These are phyloP conservation scores for Candida quercuum DNA, from an alignment of 805 yeast genomes.

Conservation along the genomic window DNA sequence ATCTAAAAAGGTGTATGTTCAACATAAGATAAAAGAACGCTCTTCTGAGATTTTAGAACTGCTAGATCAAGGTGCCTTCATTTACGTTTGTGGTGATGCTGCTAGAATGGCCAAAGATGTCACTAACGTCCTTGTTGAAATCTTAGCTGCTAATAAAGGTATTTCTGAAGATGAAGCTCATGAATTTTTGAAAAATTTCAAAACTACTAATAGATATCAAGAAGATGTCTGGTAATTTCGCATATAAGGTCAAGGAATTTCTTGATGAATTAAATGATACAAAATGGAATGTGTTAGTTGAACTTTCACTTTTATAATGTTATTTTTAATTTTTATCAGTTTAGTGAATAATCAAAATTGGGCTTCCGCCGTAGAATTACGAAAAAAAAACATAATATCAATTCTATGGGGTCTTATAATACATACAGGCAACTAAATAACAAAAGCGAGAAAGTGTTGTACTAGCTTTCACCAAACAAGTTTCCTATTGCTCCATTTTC, in stretches of 20 bases:
- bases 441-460: no score
- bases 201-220: conserved; percentile 84
- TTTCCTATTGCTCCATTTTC: conserved; percentile 64
- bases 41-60: conserved; percentile 34
- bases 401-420: no score
- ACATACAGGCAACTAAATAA: no score
- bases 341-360: no score
- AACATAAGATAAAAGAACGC: conserved; percentile 60
- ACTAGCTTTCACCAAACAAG: conserved; percentile 42
- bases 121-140: conserved; percentile 57
- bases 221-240: conserved; percentile 90
- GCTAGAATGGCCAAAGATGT: conserved; percentile 94
- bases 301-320: no score
- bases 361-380: no score
- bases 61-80: conserved; percentile 73
- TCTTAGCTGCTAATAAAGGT: conserved; percentile 59
- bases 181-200: conserved; percentile 71
- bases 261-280: no score
- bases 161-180: conserved; percentile 63
- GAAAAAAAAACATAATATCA: no score
- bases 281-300: no score
- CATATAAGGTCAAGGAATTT: no score
- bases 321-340: no score
- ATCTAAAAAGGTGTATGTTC: conserved; percentile 70
- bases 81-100: conserved; percentile 98